Base-by-base conservation (phyloP, 495 filamentous ascomycete genomes). In the Lophiotrema nucula region DNA sequence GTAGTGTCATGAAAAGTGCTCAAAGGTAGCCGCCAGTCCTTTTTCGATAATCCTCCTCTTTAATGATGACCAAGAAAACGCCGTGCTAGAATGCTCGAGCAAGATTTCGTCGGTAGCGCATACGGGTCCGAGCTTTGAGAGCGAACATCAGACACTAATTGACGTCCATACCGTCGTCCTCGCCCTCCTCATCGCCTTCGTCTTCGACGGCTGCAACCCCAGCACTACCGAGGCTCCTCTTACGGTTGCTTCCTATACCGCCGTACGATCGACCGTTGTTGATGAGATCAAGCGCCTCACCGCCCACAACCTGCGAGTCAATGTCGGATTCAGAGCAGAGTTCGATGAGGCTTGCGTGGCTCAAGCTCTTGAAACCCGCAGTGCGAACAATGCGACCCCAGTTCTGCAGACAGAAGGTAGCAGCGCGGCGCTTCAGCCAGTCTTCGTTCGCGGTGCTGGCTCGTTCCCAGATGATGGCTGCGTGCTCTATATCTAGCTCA, bases 351-450 rank as follows among this genome's bases (percentile, higher is more conserved):
- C 88, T 88, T 31, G 78, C 72, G 41, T 88, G 84, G 48, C 83
- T 87, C 39, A 98, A 77, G 44, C 83, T 83, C 64, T 86, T 81
- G 76, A 98, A 98, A 0, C 88, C 92, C 18, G 81, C 78, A 0
- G 92, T 97, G 39, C 95, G 84, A 19, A 96, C 92, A 18, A 98
- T 81, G 25, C 95, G 86, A 46, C 93, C 93, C 95, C 95, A 98
- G 73, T 97, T 86, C 31, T 84, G 83, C 65, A 97, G 81, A 65
- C 89, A 96, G 72, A 95, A 97, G 47, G 76, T 80, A 2, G 90
- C 90, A 4, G 93, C 92, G 45, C 92, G 85, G 61, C 86, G 85
- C 67, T 88, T 86, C 31, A 98, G 79, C 89, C 90, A 97, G 26
- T 96, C 90, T 70, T 98, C 93, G 66, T 83, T 87, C 13, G 92